Evolutionary conservation across 257 asterid species (phyloP).

Genomic region (Anisodus acutangulus): DNA sequence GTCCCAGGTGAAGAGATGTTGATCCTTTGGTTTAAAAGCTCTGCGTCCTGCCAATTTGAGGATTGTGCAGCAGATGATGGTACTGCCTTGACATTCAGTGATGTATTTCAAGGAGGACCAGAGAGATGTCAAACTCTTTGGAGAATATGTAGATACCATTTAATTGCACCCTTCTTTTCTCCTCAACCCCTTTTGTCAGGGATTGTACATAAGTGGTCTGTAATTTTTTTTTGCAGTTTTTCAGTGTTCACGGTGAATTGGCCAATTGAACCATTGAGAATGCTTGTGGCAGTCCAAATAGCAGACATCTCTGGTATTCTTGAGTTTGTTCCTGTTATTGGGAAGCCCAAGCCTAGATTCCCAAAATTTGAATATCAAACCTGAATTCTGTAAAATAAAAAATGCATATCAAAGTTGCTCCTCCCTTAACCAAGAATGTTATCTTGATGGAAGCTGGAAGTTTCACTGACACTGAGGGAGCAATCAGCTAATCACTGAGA

Average conservation of each 20-base stretch:
- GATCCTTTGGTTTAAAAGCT: constrained; percentile 17
- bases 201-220: constrained; percentile 16
- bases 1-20: constrained; percentile 24
- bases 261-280: not conserved
- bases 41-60: constrained; percentile 20
- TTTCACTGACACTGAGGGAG: not conserved
- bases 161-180: constrained; percentile 16
- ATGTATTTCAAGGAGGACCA: not conserved
- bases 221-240: not conserved
- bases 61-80: not conserved
- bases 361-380: not conserved
- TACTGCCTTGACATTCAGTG: not conserved
- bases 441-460: constrained; percentile 14
- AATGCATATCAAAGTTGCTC: not conserved
- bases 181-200: constrained; percentile 6
- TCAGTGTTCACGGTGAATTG: constrained; percentile 12
- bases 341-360: constrained; percentile 23
- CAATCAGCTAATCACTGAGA: not conserved
- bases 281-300: constrained; percentile 26
- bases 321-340: not conserved
- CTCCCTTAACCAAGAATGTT: not conserved
- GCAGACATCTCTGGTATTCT: constrained; percentile 13
- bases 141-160: constrained; percentile 24
- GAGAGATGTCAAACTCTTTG: not conserved
- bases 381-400: not conserved